These are phyloP conservation scores for Globisporangium orthogonon DNA, from an alignment of 352 stramenopile species.

Conservation along the genomic window DNA sequence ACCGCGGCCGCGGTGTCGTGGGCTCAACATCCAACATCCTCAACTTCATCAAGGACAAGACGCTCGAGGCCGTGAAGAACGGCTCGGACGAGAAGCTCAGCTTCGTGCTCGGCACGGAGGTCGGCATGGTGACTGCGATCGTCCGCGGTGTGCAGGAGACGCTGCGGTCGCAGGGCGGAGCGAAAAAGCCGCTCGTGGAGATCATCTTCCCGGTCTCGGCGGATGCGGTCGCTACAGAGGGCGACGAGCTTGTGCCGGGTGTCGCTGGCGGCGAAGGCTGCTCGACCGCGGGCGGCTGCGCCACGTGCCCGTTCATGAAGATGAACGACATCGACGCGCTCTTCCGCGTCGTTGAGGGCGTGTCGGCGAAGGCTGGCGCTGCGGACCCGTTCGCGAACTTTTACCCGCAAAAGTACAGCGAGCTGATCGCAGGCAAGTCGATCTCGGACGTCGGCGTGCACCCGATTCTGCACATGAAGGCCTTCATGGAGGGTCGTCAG, in stretches of 20 bases:
- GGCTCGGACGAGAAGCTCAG: constrained; percentile 71
- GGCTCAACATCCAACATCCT: constrained; percentile 97
- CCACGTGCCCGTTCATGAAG: constrained; percentile 98
- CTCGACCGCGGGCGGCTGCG: constrained; percentile 94
- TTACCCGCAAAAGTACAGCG: constrained; percentile 90
- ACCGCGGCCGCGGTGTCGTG: constrained; percentile 88
- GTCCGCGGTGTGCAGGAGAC: constrained; percentile 90
- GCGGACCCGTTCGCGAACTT: constrained; percentile 81
- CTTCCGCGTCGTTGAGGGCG: constrained; percentile 84
- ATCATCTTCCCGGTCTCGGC: constrained; percentile 97
- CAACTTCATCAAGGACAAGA: constrained; percentile 96
- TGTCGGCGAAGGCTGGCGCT: constrained; percentile 23
- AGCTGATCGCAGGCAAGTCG: constrained; percentile 85
- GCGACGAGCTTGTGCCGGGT: constrained; percentile 82
- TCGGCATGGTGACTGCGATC: constrained; percentile 98
- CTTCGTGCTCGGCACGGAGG: constrained; percentile 96
- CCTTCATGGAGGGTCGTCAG: constrained; percentile 89
- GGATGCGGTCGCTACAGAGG: constrained; percentile 86
- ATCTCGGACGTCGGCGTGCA: constrained; percentile 91
- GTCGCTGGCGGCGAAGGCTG: constrained; percentile 93
- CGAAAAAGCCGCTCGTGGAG: constrained; percentile 84
- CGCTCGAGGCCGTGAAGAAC: constrained; percentile 70
- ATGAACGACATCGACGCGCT: constrained; percentile 98
- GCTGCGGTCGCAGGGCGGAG: constrained; percentile 30
- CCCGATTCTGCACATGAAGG: constrained; percentile 96